Conservation (phyloP, 2,329 filamentous ascomycete species). For the Aspergillus fructus region DNA sequence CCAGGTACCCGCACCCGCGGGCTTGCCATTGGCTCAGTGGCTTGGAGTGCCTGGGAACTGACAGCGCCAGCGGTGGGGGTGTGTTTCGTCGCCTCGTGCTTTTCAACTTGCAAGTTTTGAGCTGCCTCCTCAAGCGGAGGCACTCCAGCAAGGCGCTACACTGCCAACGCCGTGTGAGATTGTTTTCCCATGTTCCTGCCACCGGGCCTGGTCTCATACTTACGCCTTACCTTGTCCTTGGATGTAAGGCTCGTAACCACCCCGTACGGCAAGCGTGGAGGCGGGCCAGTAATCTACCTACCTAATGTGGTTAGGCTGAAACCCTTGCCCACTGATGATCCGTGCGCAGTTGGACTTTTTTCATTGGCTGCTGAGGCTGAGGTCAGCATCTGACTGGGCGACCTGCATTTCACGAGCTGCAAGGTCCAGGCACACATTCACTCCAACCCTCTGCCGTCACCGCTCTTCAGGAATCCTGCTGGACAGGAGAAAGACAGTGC, state of each 20-base stretch:
- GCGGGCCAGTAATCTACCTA: background rate
- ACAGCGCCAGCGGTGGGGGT: constrained; percentile 18
- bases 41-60: constrained; percentile 12
- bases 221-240: background rate
- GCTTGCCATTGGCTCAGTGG: constrained; percentile 3
- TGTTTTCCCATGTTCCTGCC: background rate
- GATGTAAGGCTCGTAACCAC: background rate
- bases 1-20: constrained; percentile 19
- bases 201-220: background rate
- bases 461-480: background rate
- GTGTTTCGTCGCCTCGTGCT: constrained; percentile 15
- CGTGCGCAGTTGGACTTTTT: background rate
- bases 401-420: background rate
- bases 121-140: background rate
- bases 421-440: constrained; percentile 5
- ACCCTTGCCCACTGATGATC: constrained; percentile 2
- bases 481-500: background rate
- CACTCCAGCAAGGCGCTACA: background rate
- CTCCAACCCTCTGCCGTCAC: background rate
- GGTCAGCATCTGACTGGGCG: constrained; percentile 2
- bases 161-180: background rate
- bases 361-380: background rate
- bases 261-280: background rate
- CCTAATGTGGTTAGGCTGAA: background rate
- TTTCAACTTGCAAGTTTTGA: background rate